A percentile compares a stretch with the other conserved stretches of the same genome.
Conservation (phyloP, 2,329 filamentous ascomycete genomes). For the Colletotrichum limetticola region DNA sequence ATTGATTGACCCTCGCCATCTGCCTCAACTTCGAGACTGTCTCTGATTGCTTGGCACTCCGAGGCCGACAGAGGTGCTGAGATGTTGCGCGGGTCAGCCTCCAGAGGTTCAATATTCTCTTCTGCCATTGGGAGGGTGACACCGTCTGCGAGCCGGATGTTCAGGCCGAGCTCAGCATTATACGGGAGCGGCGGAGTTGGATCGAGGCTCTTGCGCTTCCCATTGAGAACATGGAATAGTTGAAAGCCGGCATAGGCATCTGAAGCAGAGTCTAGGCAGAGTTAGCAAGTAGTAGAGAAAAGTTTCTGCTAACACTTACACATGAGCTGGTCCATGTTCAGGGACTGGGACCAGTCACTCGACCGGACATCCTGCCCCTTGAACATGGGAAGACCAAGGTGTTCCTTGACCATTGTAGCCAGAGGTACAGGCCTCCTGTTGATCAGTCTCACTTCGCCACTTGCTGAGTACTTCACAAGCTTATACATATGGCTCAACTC, state of each 20-base stretch:
- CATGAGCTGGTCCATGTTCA: conserved; percentile 73
- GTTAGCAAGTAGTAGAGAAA: conserved; percentile 39
- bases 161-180: conserved; percentile 73
- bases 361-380: conserved; percentile 77
- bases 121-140: conserved; percentile 42
- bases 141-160: conserved; percentile 67
- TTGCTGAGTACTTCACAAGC: conserved; percentile 74
- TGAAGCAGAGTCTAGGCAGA: conserved; percentile 74
- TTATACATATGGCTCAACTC: conserved; percentile 88
- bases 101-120: conserved; percentile 44
- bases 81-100: conserved; percentile 40
- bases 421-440: conserved; percentile 76
- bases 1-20: conserved; percentile 33
- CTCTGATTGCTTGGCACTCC: conserved; percentile 16
- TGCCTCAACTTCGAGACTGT: conserved; percentile 40
- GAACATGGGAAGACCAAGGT: conserved; percentile 77
- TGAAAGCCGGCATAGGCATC: conserved; percentile 85
- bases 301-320: conserved; percentile 62
- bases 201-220: conserved; percentile 71
- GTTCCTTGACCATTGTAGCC: conserved; percentile 75
- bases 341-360: conserved; percentile 76
- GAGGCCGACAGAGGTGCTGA: conserved; percentile 1
- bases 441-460: conserved; percentile 63
- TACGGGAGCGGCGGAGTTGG: conserved; percentile 78
- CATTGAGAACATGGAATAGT: conserved; percentile 78